phyloP scores from a whole-genome alignment of 306 rosid species.

The Malus asiatica region DNA sequence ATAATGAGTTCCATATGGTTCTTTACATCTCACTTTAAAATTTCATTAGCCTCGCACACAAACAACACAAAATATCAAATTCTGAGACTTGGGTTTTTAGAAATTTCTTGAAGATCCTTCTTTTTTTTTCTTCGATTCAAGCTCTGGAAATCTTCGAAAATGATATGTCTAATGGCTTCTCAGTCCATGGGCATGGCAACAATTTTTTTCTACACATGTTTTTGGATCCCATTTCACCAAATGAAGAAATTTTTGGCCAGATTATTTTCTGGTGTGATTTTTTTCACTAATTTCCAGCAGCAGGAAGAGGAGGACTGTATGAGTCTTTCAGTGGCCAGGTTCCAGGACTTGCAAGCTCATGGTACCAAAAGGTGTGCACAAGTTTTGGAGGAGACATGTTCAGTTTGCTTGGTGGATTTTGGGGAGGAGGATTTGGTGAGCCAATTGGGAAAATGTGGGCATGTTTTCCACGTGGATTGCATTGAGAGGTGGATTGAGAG shows the following conservation, averaged over 20 bases:
- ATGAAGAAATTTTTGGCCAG: constrained; percentile 31
- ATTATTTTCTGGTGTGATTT: constrained; percentile 2
- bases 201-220: constrained; percentile 51
- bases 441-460: constrained; percentile 44
- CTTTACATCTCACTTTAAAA: not conserved
- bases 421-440: constrained; percentile 54
- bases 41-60: not conserved
- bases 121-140: not conserved
- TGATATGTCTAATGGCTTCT: constrained; percentile 45
- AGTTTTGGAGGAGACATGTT: constrained; percentile 38
- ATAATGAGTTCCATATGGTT: not conserved
- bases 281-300: not conserved
- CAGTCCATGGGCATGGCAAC: constrained; percentile 41
- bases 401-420: constrained; percentile 70
- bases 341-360: constrained; percentile 24
- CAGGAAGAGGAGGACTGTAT: not conserved
- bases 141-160: not conserved
- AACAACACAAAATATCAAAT: not conserved
- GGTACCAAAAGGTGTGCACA: not conserved
- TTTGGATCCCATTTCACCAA: constrained; percentile 52
- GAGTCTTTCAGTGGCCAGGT: constrained; percentile 34
- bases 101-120: not conserved
- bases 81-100: not conserved
- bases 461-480: constrained; percentile 60
- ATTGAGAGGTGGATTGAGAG: constrained; percentile 57